Evolutionary conservation across 495 filamentous ascomycete genomes (phyloP).

Genomic region (Endocarpon pusillum): DNA sequence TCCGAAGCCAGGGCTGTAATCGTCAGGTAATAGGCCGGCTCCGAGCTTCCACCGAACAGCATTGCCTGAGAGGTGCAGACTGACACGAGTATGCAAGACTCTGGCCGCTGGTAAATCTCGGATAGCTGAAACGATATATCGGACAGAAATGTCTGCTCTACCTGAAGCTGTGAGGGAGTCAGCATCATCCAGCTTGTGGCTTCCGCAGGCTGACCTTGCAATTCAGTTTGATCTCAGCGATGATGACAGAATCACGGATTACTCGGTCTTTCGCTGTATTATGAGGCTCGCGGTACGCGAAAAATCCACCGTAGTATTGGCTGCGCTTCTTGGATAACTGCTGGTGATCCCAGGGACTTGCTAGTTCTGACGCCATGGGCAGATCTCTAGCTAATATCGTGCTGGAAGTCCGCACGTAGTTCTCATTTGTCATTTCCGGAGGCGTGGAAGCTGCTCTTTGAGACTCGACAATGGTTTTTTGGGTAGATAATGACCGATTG

Average conservation of each 20-base stretch:
- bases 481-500: neutral
- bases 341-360: conserved; percentile 12
- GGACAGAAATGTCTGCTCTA: conserved; percentile 38
- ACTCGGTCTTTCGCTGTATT: conserved; percentile 40
- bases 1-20: conserved; percentile 52
- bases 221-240: conserved; percentile 74
- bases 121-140: conserved; percentile 53
- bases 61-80: conserved; percentile 61
- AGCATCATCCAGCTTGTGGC: conserved; percentile 16
- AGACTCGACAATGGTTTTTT: neutral
- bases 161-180: conserved; percentile 8
- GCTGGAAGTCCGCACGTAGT: neutral
- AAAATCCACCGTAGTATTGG: conserved; percentile 44
- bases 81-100: conserved; percentile 52
- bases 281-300: conserved; percentile 33
- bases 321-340: conserved; percentile 20
- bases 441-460: neutral
- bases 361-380: neutral
- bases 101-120: conserved; percentile 51
- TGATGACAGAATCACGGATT: conserved; percentile 47
- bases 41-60: conserved; percentile 51
- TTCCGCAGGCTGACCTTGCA: conserved; percentile 37
- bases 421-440: neutral
- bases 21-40: conserved; percentile 68
- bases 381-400: neutral